phyloP scores from a whole-genome alignment of 1,284 basidiomycete genomes.

The Pulveroboletus sp. region DNA sequence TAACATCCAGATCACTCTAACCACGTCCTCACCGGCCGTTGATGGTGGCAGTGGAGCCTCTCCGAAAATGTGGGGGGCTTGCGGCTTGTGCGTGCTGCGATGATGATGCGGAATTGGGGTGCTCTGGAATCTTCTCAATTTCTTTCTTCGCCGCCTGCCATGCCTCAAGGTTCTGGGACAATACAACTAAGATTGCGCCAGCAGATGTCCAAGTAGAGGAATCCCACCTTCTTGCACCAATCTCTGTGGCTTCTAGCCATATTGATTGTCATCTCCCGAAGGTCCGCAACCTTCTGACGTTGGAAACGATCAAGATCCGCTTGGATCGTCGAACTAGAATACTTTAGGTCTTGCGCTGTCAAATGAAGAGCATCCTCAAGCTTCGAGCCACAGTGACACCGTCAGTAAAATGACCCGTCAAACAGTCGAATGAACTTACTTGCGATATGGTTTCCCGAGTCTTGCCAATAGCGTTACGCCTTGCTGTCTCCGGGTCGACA shows the following conservation, averaged over 20 bases:
- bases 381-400: slow-evolving; percentile 40
- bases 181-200: slow-evolving; percentile 13
- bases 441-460: slow-evolving; percentile 92
- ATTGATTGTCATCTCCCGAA: slow-evolving; percentile 88
- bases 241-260: slow-evolving; percentile 91
- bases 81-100: slow-evolving; percentile 32
- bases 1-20: slow-evolving; percentile 3
- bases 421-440: slow-evolving; percentile 43
- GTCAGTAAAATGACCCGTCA: slow-evolving; percentile 18
- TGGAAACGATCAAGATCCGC: slow-evolving; percentile 98
- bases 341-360: slow-evolving; percentile 90
- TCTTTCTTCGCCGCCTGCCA: slow-evolving; percentile 96
- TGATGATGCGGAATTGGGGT: slow-evolving; percentile 68
- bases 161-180: slow-evolving; percentile 81
- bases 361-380: slow-evolving; percentile 90
- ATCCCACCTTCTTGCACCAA: slow-evolving; percentile 86
- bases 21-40: slow-evolving; percentile 40
- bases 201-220: slow-evolving; percentile 5
- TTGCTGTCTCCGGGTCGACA: slow-evolving; percentile 93
- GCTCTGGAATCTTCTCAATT: slow-evolving; percentile 84
- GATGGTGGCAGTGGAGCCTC: slow-evolving; percentile 60
- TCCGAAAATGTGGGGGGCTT: slow-evolving; percentile 39
- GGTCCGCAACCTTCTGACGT: slow-evolving; percentile 94
- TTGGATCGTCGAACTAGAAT: slow-evolving; percentile 94
- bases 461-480: slow-evolving; percentile 90